Evolutionary conservation across 1,284 basidiomycete genomes (phyloP).

Genomic region (Rhodotorula sp.): DNA sequence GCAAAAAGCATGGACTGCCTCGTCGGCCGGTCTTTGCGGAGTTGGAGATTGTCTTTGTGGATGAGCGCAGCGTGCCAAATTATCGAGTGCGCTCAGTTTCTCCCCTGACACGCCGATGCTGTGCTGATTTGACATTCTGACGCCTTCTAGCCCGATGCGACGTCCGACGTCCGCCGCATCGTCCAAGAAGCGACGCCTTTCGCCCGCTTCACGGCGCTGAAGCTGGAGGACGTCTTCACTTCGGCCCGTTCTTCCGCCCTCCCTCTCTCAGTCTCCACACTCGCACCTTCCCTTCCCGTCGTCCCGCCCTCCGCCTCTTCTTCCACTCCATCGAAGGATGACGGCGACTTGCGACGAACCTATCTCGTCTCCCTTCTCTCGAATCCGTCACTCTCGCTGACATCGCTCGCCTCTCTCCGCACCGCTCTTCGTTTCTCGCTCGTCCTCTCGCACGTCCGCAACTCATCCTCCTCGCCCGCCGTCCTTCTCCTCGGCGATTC

Average conservation of each 20-base stretch:
- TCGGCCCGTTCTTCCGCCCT: neutral
- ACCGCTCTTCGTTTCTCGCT: constrained; percentile 15
- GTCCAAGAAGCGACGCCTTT: constrained; percentile 12
- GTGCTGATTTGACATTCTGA: neutral
- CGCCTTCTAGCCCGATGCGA: too few species aligned
- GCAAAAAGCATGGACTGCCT: constrained; percentile 10
- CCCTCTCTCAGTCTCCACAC: neutral
- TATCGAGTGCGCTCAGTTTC: constrained; percentile 8
- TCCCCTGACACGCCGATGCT: too few species aligned
- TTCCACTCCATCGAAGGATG: neutral
- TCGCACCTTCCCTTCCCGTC: neutral
- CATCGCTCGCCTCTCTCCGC: constrained; percentile 16
- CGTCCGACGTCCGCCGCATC: constrained; percentile 9
- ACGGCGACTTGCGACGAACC: neutral
- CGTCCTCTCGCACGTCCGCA: constrained; percentile 5
- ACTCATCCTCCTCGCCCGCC: neutral
- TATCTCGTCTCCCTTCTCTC: constrained; percentile 2
- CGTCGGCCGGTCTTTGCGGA: constrained; percentile 4
- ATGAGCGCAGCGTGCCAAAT: constrained; percentile 19
- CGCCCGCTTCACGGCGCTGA: constrained; percentile 16
- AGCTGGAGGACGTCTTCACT: constrained; percentile 19
- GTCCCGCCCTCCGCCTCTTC: neutral
- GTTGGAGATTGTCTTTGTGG: constrained; percentile 27
- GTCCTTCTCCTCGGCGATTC: constrained; percentile 30
- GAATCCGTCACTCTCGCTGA: constrained; percentile 8